Evolutionary conservation across 805 yeast species (phyloP).

Genomic region (Cyberlindnera mississippiensis): DNA sequence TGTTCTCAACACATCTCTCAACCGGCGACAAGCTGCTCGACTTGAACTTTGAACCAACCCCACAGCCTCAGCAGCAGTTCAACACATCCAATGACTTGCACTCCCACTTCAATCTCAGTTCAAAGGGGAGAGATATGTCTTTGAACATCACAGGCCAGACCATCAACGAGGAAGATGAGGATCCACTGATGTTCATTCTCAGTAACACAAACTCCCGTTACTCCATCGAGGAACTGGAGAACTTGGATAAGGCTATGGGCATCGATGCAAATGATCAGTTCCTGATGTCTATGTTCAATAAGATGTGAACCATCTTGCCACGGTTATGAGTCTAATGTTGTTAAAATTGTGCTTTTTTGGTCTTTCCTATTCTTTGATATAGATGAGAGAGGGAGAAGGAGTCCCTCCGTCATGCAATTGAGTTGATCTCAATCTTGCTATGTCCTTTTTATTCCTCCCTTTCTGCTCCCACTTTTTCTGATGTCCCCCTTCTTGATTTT

Average conservation of each 20-base stretch:
- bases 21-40: conserved; percentile 5
- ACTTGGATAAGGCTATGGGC: conserved; percentile 29
- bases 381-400: too few species aligned
- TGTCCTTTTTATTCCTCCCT: neutral
- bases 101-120: neutral
- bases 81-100: neutral
- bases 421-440: neutral
- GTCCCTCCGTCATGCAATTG: too few species aligned
- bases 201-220: conserved; percentile 20
- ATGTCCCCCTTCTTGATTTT: conserved; percentile 1
- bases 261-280: conserved; percentile 25
- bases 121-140: neutral
- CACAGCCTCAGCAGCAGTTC: neutral
- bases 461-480: neutral
- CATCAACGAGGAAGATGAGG: conserved; percentile 17
- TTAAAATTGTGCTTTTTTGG: neutral
- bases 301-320: conserved; percentile 9
- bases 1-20: neutral
- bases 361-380: neutral
- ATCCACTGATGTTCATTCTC: conserved; percentile 22
- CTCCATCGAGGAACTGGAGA: conserved; percentile 25
- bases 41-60: conserved; percentile 1
- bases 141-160: conserved; percentile 4
- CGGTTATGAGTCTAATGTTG: neutral
- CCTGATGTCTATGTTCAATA: conserved; percentile 25